Conservation (phyloP, 2,329 filamentous ascomycete species). For the Paraphaeosphaeria sporulosa region DNA sequence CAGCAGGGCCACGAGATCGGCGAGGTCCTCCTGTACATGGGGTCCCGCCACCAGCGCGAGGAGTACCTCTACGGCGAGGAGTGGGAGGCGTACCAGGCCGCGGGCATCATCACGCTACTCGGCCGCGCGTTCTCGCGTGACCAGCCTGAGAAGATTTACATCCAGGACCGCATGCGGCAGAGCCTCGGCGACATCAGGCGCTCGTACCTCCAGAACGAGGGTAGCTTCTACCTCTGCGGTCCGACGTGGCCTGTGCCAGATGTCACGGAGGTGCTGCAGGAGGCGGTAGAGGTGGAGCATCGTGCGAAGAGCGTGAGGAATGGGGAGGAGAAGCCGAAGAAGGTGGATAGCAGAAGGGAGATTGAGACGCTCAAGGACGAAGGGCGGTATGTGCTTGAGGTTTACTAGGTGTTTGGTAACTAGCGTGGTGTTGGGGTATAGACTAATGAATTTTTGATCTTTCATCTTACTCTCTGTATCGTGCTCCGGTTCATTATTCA, state of each 20-base stretch:
- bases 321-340: slow-evolving; percentile 65
- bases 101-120: slow-evolving; percentile 92
- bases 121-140: slow-evolving; percentile 95
- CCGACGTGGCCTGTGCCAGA: slow-evolving; percentile 99
- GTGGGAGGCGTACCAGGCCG: slow-evolving; percentile 97
- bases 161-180: slow-evolving; percentile 97
- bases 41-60: slow-evolving; percentile 94
- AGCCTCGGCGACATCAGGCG: slow-evolving; percentile 81
- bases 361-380: slow-evolving; percentile 98
- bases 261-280: slow-evolving; percentile 90
- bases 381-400: slow-evolving; percentile 92
- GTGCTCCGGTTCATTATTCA: background rate
- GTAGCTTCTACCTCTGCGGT: slow-evolving; percentile 95
- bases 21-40: slow-evolving; percentile 92
- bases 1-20: slow-evolving; percentile 96
- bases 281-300: slow-evolving; percentile 83
- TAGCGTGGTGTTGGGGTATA: slow-evolving; percentile 10
- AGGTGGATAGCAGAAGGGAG: slow-evolving; percentile 85
- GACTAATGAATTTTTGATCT: background rate
- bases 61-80: slow-evolving; percentile 99
- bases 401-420: slow-evolving; percentile 70
- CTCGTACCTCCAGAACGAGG: slow-evolving; percentile 86
- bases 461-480: too few species aligned
- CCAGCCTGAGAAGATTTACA: slow-evolving; percentile 98
- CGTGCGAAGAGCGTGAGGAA: slow-evolving; percentile 57